These are phyloP conservation scores for Tieghemostelium lacteum DNA, from an alignment of 78 protist genomes.

Conservation along the genomic window DNA sequence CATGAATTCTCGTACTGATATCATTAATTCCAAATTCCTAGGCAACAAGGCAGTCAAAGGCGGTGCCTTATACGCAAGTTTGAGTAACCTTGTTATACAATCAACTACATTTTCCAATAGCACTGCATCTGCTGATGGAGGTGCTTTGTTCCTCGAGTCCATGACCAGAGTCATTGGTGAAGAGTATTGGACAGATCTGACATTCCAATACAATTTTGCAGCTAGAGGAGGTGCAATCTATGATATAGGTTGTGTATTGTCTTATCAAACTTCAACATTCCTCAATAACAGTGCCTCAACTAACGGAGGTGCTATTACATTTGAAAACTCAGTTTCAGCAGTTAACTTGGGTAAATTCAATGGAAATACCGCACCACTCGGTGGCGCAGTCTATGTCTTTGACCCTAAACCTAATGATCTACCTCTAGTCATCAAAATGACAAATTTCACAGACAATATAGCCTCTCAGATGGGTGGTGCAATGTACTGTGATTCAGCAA, in stretches of 20 bases:
- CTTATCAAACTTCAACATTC: not conserved
- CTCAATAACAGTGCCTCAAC: conserved; percentile 12
- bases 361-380: not conserved
- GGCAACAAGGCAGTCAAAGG: not conserved
- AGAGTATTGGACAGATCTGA: not conserved
- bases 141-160: not conserved
- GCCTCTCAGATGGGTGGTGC: conserved; percentile 54
- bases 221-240: conserved; percentile 17
- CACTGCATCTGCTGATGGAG: conserved; percentile 25
- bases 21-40: not conserved
- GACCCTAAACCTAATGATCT: not conserved
- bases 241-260: not conserved
- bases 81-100: not conserved
- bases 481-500: conserved; percentile 14
- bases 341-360: not conserved
- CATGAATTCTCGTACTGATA: too few species aligned
- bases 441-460: conserved; percentile 17
- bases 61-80: conserved; percentile 5
- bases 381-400: conserved; percentile 39
- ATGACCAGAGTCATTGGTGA: not conserved
- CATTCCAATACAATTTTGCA: not conserved
- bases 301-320: conserved; percentile 24
- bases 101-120: not conserved
- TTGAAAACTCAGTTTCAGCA: not conserved
- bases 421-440: not conserved